These are phyloP conservation scores for Acorus calamus DNA, from an alignment of 106 monocot species.

Conservation along the genomic window DNA sequence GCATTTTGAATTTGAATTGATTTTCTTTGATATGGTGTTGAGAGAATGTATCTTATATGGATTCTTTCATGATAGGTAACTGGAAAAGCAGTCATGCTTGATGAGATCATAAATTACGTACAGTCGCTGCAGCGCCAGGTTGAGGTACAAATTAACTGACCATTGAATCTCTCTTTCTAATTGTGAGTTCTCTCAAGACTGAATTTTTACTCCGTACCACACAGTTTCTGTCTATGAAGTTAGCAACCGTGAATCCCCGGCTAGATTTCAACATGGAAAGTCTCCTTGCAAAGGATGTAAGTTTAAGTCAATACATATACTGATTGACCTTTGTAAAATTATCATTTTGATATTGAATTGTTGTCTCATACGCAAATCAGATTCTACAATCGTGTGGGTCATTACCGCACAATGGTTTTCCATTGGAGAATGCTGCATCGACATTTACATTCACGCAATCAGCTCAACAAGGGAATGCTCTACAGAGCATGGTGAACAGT, in stretches of 20 bases:
- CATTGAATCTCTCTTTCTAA: too few relatives aligned
- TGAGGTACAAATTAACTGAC: constrained; percentile 30
- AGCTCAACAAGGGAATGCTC: constrained; percentile 12
- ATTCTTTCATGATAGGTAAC: constrained; percentile 34
- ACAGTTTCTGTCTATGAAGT: constrained; percentile 78
- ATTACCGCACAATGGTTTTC: constrained; percentile 18
- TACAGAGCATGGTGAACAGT: constrained; percentile 18
- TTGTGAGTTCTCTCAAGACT: too few relatives aligned
- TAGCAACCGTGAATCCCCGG: constrained; percentile 50
- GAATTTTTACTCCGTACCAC: neutral
- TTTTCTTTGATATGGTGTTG: neutral
- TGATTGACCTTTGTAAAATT: neutral
- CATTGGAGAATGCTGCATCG: constrained; percentile 14
- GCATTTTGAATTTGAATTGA: neutral
- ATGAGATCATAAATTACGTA: constrained; percentile 82
- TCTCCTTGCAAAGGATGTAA: constrained; percentile 46
- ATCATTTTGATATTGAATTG: neutral
- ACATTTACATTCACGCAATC: constrained; percentile 24
- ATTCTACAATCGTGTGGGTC: constrained; percentile 21
- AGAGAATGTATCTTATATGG: neutral
- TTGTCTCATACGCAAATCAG: constrained; percentile 11
- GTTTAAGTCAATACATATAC: neutral
- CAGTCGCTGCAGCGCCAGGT: constrained; percentile 77
- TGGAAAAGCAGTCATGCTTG: constrained; percentile 78
- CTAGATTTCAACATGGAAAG: constrained; percentile 41